These are phyloP conservation scores for Diaporthe amygdali DNA, from an alignment of 2,329 filamentous ascomycete species.

Conservation along the genomic window DNA sequence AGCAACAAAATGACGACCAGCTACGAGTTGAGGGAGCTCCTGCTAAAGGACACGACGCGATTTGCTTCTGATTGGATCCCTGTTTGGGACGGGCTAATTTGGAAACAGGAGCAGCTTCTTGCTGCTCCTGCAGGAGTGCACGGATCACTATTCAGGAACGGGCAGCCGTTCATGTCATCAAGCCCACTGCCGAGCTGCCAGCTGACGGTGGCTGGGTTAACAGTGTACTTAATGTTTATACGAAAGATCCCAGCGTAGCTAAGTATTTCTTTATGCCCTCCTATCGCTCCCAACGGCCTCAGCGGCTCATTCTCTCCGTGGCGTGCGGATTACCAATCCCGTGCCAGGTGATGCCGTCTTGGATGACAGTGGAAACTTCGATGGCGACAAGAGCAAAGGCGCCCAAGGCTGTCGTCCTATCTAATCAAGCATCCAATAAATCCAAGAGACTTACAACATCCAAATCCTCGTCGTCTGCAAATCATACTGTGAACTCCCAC, in stretches of 20 bases:
- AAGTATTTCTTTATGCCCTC: neutral
- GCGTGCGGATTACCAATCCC: constrained; percentile 20
- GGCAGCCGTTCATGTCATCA: neutral
- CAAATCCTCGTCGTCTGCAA: neutral
- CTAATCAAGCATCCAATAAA: neutral
- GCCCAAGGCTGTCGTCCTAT: neutral
- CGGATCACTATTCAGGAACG: constrained; percentile 13
- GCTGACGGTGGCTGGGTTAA: neutral
- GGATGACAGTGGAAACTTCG: constrained; percentile 23
- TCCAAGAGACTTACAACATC: neutral
- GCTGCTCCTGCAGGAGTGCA: constrained; percentile 1
- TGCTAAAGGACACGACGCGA: constrained; percentile 49
- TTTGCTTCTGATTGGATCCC: constrained; percentile 43
- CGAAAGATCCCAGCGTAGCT: accelerated
- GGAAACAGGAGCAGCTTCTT: neutral
- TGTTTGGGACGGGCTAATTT: constrained; percentile 19
- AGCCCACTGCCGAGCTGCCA: neutral
- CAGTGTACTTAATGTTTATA: neutral
- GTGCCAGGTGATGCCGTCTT: neutral
- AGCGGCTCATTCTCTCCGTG: neutral
- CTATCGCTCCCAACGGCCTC: neutral
- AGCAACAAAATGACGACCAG: constrained; percentile 12
- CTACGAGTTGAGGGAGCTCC: constrained; percentile 1
- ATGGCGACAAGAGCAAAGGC: neutral
- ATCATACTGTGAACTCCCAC: neutral